These are phyloP conservation scores for Liquidambar formosana DNA, from an alignment of 164 flowering plant species.

Conservation along the genomic window DNA sequence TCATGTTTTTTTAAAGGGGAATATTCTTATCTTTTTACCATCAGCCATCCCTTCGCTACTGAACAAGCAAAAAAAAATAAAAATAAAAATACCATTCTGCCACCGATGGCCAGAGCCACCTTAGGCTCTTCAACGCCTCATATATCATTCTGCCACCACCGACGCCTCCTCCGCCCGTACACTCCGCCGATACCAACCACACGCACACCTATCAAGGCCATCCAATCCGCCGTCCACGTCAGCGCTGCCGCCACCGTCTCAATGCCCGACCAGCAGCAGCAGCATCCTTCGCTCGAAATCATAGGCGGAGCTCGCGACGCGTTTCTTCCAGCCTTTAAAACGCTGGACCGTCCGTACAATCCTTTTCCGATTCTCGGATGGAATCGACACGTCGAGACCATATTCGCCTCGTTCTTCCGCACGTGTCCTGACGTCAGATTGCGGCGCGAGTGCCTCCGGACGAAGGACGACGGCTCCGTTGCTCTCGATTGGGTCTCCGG, in stretches of 20 bases:
- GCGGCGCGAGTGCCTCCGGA: conserved; percentile 79
- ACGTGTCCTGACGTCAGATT: conserved; percentile 59
- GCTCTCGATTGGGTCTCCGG: conserved; percentile 91
- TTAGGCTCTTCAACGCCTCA: conserved; percentile 9
- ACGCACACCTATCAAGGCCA: not conserved
- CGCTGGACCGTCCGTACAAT: conserved; percentile 50
- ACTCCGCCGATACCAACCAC: not conserved
- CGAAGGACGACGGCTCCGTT: conserved; percentile 64
- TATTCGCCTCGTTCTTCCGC: conserved; percentile 77
- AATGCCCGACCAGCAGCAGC: conserved; percentile 9
- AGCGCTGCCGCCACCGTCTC: conserved; percentile 13
- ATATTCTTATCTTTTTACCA: too few species aligned
- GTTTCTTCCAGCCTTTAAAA: conserved; percentile 42
- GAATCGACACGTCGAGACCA: conserved; percentile 87
- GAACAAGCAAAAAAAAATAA: not conserved
- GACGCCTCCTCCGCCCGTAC: not conserved
- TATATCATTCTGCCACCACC: not conserved
- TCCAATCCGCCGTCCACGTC: conserved; percentile 19
- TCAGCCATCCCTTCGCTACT: too few species aligned
- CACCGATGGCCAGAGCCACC: conserved; percentile 11
- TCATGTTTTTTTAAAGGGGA: too few species aligned
- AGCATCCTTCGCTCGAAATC: conserved; percentile 53
- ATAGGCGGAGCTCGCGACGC: conserved; percentile 54
- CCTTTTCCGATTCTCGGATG: conserved; percentile 65
- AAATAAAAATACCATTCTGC: too few species aligned